A percentile compares a stretch with the other conserved stretches of the same genome.
These are phyloP conservation scores for Strigomonas culicis DNA, from an alignment of 208 protist genomes.

Conservation along the genomic window DNA sequence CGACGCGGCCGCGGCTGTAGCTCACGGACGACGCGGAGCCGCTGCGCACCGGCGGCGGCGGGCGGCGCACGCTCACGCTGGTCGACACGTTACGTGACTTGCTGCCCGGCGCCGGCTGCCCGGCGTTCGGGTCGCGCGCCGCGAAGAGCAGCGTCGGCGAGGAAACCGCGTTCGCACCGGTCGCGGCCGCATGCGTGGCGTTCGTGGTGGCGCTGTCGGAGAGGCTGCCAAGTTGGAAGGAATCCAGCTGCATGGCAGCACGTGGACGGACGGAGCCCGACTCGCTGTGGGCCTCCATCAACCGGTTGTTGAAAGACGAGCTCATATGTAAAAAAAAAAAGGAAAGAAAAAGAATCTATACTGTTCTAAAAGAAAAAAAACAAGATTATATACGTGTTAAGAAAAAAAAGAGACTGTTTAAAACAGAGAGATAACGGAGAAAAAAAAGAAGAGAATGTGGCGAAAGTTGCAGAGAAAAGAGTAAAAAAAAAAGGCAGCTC, in stretches of 20 bases:
- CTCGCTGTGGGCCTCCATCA: slow-evolving; percentile 27
- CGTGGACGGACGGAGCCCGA: slow-evolving; percentile 29
- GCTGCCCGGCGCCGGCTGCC: neutral
- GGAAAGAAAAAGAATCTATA: neutral
- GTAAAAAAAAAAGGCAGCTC: neutral
- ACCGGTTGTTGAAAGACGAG: slow-evolving; percentile 1
- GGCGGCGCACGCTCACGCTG: neutral
- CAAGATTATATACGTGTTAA: neutral
- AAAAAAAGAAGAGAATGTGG: slow-evolving; percentile 15
- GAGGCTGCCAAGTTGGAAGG: slow-evolving; percentile 12
- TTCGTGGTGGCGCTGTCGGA: neutral
- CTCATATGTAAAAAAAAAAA: slow-evolving; percentile 7
- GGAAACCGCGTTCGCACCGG: neutral
- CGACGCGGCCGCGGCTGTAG: neutral
- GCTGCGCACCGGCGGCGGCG: neutral
- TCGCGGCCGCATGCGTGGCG: slow-evolving; percentile 1
- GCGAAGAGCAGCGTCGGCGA: slow-evolving; percentile 13
- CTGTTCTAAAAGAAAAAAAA: slow-evolving; percentile 5
- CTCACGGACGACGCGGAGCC: neutral
- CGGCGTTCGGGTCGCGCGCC: slow-evolving; percentile 18
- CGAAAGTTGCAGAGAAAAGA: slow-evolving; percentile 2
- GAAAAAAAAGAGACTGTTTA: neutral
- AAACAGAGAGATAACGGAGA: slow-evolving; percentile 11
- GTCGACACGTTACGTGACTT: neutral
- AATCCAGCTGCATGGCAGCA: slow-evolving; percentile 34